Evolutionary conservation across 495 filamentous ascomycete genomes (phyloP).

Genomic region (Chlorociboria aeruginascens): DNA sequence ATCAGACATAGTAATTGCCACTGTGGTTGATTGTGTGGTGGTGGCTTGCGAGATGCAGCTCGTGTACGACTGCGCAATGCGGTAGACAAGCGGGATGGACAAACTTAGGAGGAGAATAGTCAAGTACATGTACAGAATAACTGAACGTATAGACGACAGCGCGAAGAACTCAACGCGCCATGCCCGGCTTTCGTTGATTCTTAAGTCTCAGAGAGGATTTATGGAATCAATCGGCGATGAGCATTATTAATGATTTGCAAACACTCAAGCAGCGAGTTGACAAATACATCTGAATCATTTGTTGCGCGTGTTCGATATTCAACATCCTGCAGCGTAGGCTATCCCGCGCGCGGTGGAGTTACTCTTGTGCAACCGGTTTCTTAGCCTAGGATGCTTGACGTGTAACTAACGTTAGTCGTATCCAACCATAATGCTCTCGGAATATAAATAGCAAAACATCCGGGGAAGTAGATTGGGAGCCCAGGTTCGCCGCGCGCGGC

Average conservation of each 20-base stretch:
- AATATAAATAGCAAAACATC: slow-evolving; percentile 1
- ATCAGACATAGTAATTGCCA: slow-evolving; percentile 4
- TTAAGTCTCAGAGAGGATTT: slow-evolving; percentile 2
- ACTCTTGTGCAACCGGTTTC: slow-evolving; percentile 1
- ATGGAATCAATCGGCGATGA: slow-evolving; percentile 1
- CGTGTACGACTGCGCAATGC: slow-evolving; percentile 11
- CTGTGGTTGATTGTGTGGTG: slow-evolving; percentile 4
- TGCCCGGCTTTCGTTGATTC: slow-evolving; percentile 7
- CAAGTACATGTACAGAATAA: slow-evolving; percentile 16
- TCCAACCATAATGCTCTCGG: slow-evolving; percentile 9
- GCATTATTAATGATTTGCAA: slow-evolving; percentile 3
- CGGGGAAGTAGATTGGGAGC: slow-evolving; percentile 5
- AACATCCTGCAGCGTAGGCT: slow-evolving; percentile 3
- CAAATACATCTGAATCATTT: slow-evolving; percentile 5
- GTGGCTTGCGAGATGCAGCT: slow-evolving; percentile 4
- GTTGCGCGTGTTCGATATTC: slow-evolving; percentile 3
- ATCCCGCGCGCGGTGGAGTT: slow-evolving; percentile 4
- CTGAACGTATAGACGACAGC: slow-evolving; percentile 5
- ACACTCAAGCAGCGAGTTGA: not conserved
- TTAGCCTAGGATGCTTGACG: slow-evolving; percentile 6
- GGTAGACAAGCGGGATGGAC: slow-evolving; percentile 16
- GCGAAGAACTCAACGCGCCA: slow-evolving; percentile 5
- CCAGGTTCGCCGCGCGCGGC: slow-evolving; percentile 3
- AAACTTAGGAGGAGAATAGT: slow-evolving; percentile 18
- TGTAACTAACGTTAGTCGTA: slow-evolving; percentile 7